Evolutionary conservation across 345 rosid species (phyloP).

Genomic region (Crucihimalaya himalaica): DNA sequence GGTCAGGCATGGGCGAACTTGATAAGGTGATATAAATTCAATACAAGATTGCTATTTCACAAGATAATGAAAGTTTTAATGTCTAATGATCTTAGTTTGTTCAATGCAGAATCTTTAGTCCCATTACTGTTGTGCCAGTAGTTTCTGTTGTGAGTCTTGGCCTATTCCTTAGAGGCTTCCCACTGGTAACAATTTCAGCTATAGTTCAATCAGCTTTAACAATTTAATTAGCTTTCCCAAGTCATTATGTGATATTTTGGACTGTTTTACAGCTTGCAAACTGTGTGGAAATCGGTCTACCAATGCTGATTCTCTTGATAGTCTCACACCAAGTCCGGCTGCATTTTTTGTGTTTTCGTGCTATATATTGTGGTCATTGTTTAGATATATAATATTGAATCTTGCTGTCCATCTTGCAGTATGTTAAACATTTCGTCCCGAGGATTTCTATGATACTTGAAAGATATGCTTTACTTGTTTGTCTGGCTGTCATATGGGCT

Average conservation of each 20-base stretch:
- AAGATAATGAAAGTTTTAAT: neutral
- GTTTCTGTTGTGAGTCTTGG: slow-evolving; percentile 86
- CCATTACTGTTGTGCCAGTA: slow-evolving; percentile 72
- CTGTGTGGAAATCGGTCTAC: slow-evolving; percentile 92
- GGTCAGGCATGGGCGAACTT: slow-evolving; percentile 73
- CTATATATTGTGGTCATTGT: neutral
- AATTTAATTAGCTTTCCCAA: neutral
- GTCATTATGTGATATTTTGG: slow-evolving; percentile 19
- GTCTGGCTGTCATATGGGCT: slow-evolving; percentile 83
- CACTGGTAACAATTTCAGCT: slow-evolving; percentile 61
- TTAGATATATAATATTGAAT: slow-evolving; percentile 5
- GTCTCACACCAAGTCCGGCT: slow-evolving; percentile 64
- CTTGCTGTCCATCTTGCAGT: slow-evolving; percentile 50
- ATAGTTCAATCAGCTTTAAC: neutral
- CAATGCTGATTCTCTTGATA: slow-evolving; percentile 82
- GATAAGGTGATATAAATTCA: slow-evolving; percentile 52
- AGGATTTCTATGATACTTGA: slow-evolving; percentile 51
- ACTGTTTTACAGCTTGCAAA: slow-evolving; percentile 70
- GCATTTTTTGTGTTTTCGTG: neutral
- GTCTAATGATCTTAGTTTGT: slow-evolving; percentile 3
- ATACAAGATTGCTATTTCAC: neutral
- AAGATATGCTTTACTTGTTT: slow-evolving; percentile 83
- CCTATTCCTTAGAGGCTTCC: slow-evolving; percentile 82
- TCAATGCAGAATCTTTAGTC: slow-evolving; percentile 63
- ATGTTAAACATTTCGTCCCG: slow-evolving; percentile 50